These are phyloP conservation scores for Monosporozyma aerobia DNA, from an alignment of 805 yeast genomes.

Conservation along the genomic window DNA sequence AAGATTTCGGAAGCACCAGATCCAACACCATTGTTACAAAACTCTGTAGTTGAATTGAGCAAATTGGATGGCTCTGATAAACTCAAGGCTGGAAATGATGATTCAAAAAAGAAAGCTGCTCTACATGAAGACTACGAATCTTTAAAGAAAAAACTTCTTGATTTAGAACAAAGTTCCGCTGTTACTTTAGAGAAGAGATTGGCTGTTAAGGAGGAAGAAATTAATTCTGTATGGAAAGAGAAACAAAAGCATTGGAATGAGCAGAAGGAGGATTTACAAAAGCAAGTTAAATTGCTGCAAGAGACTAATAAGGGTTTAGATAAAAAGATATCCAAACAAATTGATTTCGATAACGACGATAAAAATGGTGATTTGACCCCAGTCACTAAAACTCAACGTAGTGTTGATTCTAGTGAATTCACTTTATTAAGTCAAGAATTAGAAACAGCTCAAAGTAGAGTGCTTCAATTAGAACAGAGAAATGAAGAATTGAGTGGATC, in stretches of 20 bases:
- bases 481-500: slow-evolving; percentile 67
- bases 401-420: slow-evolving; percentile 34
- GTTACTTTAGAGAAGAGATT: slow-evolving; percentile 45
- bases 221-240: slow-evolving; percentile 60
- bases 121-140: slow-evolving; percentile 72
- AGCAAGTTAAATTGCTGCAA: slow-evolving; percentile 43
- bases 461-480: slow-evolving; percentile 62
- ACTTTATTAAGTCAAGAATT: slow-evolving; percentile 68
- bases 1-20: slow-evolving; percentile 85
- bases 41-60: slow-evolving; percentile 54
- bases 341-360: slow-evolving; percentile 34
- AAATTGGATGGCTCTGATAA: slow-evolving; percentile 44
- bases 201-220: slow-evolving; percentile 65
- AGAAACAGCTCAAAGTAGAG: slow-evolving; percentile 58
- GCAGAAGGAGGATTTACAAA: slow-evolving; percentile 43
- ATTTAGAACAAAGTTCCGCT: slow-evolving; percentile 52
- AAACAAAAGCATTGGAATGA: slow-evolving; percentile 60
- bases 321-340: slow-evolving; percentile 55
- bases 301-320: slow-evolving; percentile 55
- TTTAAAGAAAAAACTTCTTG: slow-evolving; percentile 50
- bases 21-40: slow-evolving; percentile 72
- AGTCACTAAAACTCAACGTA: slow-evolving; percentile 15
- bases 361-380: slow-evolving; percentile 10
- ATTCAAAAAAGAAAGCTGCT: slow-evolving; percentile 49
- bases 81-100: slow-evolving; percentile 42